These are phyloP conservation scores for Xanthoconium purpureum DNA, from an alignment of 768 basidiomycete species.

Conservation along the genomic window DNA sequence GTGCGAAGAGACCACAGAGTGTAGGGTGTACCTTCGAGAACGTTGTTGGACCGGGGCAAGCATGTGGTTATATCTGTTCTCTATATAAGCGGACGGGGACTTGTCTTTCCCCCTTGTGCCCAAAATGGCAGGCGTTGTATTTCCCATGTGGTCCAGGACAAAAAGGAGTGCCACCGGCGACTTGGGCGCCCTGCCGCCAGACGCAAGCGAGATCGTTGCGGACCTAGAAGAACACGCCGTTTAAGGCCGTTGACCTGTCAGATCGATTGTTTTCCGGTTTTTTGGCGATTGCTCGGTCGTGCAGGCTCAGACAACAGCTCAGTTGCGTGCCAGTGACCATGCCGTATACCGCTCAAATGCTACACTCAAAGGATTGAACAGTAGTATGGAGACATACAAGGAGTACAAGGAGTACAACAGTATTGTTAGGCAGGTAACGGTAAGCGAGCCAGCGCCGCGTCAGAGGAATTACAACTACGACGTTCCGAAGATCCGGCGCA, in stretches of 20 bases:
- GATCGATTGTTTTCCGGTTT: background rate
- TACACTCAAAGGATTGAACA: background rate
- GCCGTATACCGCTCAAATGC: background rate
- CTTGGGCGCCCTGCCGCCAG: slow-evolving; percentile 1
- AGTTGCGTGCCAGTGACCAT: slow-evolving; percentile 7
- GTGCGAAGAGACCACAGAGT: background rate
- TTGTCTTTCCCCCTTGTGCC: slow-evolving; percentile 26
- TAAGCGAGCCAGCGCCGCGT: slow-evolving; percentile 19
- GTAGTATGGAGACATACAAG: background rate
- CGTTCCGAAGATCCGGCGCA: slow-evolving; percentile 27
- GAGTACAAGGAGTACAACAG: background rate
- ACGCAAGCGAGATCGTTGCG: slow-evolving; percentile 4
- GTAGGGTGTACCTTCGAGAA: slow-evolving; percentile 2
- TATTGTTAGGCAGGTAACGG: background rate
- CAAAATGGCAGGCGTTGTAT: slow-evolving; percentile 32
- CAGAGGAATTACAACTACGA: slow-evolving; percentile 1
- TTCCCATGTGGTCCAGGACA: slow-evolving; percentile 23
- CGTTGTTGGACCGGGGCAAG: background rate
- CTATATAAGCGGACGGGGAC: slow-evolving; percentile 9
- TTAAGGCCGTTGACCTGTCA: background rate
- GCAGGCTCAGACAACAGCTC: slow-evolving; percentile 5
- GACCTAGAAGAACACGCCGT: slow-evolving; percentile 14
- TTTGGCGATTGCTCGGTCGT: background rate
- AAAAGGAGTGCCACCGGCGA: slow-evolving; percentile 21
- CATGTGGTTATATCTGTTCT: slow-evolving; percentile 14